Percentiles rank a stretch among this genome's conserved stretches.
These are phyloP conservation scores for Vitis rotundifolia DNA, from an alignment of 164 flowering plant genomes.

Conservation along the genomic window DNA sequence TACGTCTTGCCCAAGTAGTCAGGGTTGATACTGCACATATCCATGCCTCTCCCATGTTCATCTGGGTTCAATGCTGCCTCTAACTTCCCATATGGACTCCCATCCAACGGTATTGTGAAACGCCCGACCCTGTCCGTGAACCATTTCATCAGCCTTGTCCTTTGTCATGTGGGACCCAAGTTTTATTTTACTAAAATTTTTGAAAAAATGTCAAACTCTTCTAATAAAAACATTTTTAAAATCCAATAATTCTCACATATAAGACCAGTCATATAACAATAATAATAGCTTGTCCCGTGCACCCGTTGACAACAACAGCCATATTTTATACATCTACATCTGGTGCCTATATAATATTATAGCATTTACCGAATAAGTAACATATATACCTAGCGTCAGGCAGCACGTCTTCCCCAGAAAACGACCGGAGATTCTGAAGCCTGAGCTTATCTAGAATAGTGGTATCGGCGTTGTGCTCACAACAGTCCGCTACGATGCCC, in stretches of 20 bases:
- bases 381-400: slow-evolving; percentile 79
- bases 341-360: no score
- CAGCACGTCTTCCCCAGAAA: slow-evolving; percentile 60
- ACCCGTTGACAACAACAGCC: background rate
- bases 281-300: no score
- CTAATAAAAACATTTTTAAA: no score
- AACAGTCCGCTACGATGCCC: slow-evolving; percentile 77
- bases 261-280: no score
- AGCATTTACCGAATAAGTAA: no score
- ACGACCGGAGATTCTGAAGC: slow-evolving; percentile 65
- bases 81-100: slow-evolving; percentile 69
- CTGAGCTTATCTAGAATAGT: slow-evolving; percentile 72
- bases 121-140: slow-evolving; percentile 71
- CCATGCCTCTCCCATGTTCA: slow-evolving; percentile 91
- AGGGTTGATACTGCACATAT: slow-evolving; percentile 97
- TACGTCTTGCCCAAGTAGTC: slow-evolving; percentile 69
- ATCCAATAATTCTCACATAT: no score
- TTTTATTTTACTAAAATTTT: no score
- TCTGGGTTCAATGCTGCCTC: slow-evolving; percentile 84
- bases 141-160: background rate
- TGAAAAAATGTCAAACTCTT: no score
- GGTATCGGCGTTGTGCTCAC: slow-evolving; percentile 85
- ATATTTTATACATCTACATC: background rate
- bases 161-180: no score
- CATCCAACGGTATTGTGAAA: slow-evolving; percentile 83